A percentile compares a stretch with the other conserved stretches of the same genome.
Conservation (phyloP, 176 grass and related monocot genomes). For the Aegilops sharonensis region DNA sequence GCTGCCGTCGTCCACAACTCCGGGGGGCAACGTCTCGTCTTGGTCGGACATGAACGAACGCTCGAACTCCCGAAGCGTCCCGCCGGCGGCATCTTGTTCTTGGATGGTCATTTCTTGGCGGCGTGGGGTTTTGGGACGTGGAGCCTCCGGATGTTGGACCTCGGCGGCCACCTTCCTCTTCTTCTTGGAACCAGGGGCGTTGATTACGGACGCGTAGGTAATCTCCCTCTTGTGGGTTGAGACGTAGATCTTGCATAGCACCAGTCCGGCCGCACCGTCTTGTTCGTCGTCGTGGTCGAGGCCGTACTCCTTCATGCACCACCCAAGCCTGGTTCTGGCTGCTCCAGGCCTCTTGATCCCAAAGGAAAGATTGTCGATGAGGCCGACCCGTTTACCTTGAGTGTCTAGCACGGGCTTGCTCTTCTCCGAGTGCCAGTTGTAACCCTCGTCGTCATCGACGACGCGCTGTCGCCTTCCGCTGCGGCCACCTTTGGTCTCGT, state of each 20-base stretch:
- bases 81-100: neutral
- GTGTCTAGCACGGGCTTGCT: neutral
- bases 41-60: neutral
- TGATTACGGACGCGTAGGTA: neutral
- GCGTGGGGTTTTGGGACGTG: neutral
- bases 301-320: neutral
- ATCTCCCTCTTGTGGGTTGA: neutral
- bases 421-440: neutral
- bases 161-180: neutral
- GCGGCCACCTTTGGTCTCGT: neutral
- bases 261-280: neutral
- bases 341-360: too few relatives aligned
- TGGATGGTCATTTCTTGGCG: neutral
- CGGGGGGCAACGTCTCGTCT: neutral
- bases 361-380: too few relatives aligned
- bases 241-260: conserved; percentile 8
- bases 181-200: neutral
- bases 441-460: neutral
- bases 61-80: neutral
- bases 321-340: neutral
- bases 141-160: neutral
- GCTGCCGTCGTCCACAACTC: neutral
- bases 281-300: neutral
- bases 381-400: neutral
- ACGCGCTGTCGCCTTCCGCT: neutral